A percentile compares a stretch with the other conserved stretches of the same genome.
Conservation (phyloP, 768 basidiomycete genomes). For the Hypsizygus marmoreus region DNA sequence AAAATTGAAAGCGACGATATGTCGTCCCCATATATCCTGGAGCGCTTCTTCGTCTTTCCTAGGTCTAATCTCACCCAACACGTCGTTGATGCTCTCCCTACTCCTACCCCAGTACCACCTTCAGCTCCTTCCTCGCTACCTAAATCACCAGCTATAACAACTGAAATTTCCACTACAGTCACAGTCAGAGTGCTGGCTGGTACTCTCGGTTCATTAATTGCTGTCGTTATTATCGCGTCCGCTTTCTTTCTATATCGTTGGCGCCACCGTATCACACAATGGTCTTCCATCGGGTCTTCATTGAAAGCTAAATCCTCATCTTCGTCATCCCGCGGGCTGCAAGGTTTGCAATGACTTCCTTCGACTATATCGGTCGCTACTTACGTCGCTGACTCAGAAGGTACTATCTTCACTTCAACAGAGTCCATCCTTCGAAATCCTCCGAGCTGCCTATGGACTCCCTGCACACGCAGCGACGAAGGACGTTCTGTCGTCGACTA, state of each 20-base stretch:
- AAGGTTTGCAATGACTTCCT: constrained; percentile 18
- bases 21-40: constrained; percentile 40
- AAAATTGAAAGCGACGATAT: constrained; percentile 31
- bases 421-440: constrained; percentile 36
- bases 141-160: constrained; percentile 1
- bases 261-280: constrained; percentile 10
- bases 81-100: background rate
- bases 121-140: background rate
- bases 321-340: constrained; percentile 17
- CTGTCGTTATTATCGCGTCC: constrained; percentile 16
- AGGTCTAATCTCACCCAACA: constrained; percentile 4
- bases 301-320: constrained; percentile 7
- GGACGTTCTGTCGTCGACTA: constrained; percentile 21
- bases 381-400: constrained; percentile 14
- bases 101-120: background rate
- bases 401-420: constrained; percentile 36
- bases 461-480: constrained; percentile 27
- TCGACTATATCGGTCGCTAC: background rate
- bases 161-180: background rate
- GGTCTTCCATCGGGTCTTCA: constrained; percentile 7
- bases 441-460: constrained; percentile 26
- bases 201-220: constrained; percentile 24
- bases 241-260: constrained; percentile 18
- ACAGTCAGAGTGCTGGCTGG: constrained; percentile 27
- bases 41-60: constrained; percentile 37